Base-by-base conservation (phyloP, 768 basidiomycete genomes). In the Hericium rajendrae region DNA sequence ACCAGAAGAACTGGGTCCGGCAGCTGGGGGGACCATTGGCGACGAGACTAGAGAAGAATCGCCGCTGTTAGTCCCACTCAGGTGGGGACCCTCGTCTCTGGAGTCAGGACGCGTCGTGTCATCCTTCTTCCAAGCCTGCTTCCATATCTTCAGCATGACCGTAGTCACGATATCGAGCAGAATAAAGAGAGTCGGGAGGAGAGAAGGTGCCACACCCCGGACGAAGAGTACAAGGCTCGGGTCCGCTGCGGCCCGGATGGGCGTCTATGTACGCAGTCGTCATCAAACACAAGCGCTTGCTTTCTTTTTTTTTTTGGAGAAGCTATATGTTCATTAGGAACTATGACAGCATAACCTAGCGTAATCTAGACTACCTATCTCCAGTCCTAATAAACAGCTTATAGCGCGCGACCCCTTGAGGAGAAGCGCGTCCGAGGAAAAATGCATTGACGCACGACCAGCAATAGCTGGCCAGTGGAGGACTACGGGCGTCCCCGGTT, bases 111-210 rank as follows among this genome's bases (percentile, higher is more conserved):
- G 39, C 37, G 53, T 37, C 40, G 32, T 38, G 39, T 63, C 70
- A 57, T 70, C 69, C 48, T 73, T 71, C 63, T 71, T 74, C 76
- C 78, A 79, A 54, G 76, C 74, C 57, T 76, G 68, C 61, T 77
- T 79, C 74, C 78, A 78, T 50, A 77, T 67, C 50, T 76, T 78
- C 59, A 80, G 66, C 80, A 82, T 82, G 24, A 50, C 26, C 38
- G 46, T 18, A 32, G 22, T 22, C 22, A 22, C 22, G 32, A 32
- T 32, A 10, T 32, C 32, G 32, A 32, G 32, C 32, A 32, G 9
- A 6, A 46, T 65, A 75, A 8, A 77, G 81, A 32, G 67, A 76
- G 22, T 88, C 61, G 72, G 9, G 32, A 32, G 32, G 9, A 6
- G 32, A 32, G 6, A 6, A 32, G 32, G 32, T 10, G 32, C 32